Conservation (phyloP, 305 asterid genomes). For the Solanum chacoense region DNA sequence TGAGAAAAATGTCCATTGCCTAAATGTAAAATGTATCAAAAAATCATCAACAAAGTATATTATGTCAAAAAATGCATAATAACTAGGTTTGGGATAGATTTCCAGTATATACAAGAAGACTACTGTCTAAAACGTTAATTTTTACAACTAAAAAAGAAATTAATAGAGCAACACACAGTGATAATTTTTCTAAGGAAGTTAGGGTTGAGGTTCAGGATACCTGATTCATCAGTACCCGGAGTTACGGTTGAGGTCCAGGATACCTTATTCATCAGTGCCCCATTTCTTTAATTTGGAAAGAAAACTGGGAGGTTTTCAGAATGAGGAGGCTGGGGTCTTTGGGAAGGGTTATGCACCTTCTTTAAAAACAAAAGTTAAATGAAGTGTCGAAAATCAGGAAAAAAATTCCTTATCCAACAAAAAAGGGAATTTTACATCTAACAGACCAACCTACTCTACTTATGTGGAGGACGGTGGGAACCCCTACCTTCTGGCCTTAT, state of each 20-base stretch:
- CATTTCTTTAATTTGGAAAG: neutral
- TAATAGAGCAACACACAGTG: neutral
- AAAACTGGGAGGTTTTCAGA: neutral
- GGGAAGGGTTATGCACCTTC: neutral
- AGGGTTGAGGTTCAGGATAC: neutral
- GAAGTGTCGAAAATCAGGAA: neutral
- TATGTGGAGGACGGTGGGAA: neutral
- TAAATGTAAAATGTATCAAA: neutral
- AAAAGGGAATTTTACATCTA: neutral
- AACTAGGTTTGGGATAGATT: neutral
- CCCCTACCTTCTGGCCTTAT: neutral
- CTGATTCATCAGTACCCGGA: neutral
- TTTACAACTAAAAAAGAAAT: neutral
- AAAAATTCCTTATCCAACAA: neutral
- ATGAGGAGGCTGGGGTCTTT: neutral
- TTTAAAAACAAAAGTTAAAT: neutral
- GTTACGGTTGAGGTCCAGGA: neutral
- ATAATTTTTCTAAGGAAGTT: neutral
- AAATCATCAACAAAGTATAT: neutral
- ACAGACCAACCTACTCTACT: neutral
- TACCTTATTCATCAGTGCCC: neutral
- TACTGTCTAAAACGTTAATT: neutral
- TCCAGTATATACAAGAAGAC: neutral
- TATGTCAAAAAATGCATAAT: neutral
- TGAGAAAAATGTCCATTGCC: neutral